These are phyloP conservation scores for Venustampulla echinocandica DNA, from an alignment of 495 filamentous ascomycete genomes.

Conservation along the genomic window DNA sequence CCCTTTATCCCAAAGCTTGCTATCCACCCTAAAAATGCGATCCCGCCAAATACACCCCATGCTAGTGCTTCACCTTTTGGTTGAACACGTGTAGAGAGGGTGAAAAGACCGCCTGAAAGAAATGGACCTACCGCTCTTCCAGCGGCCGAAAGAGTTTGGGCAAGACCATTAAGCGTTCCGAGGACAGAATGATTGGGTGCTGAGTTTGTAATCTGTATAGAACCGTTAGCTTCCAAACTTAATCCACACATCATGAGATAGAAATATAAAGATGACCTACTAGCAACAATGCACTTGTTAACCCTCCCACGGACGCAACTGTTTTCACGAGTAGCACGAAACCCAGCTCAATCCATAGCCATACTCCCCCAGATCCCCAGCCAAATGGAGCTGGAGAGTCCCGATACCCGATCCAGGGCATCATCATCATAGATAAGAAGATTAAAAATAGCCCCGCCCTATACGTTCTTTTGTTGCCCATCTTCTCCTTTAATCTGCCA, in stretches of 20 bases:
- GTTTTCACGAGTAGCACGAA: conserved; percentile 78
- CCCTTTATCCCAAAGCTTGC: conserved; percentile 58
- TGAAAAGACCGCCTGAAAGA: conserved; percentile 75
- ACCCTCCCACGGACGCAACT: conserved; percentile 74
- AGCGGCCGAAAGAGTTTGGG: conserved; percentile 86
- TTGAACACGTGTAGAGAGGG: conserved; percentile 54
- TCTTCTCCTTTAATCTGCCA: conserved; percentile 62
- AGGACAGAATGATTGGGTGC: conserved; percentile 78
- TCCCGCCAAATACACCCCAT: conserved; percentile 59
- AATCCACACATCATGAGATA: neutral
- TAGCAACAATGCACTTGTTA: conserved; percentile 82
- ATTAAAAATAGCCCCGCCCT: conserved; percentile 73
- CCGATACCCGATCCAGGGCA: conserved; percentile 84
- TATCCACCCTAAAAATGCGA: conserved; percentile 58
- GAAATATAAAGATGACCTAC: conserved; percentile 26
- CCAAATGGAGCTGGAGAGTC: conserved; percentile 37
- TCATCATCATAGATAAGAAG: conserved; percentile 70
- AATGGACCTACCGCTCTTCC: conserved; percentile 86
- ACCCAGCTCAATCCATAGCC: conserved; percentile 68
- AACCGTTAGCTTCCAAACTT: conserved; percentile 12
- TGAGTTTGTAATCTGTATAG: conserved; percentile 75
- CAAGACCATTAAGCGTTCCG: conserved; percentile 86
- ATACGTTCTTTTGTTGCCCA: conserved; percentile 82
- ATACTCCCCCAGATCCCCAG: conserved; percentile 47
- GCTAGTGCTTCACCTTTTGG: conserved; percentile 72